Evolutionary conservation across 2,329 filamentous ascomycete genomes (phyloP).

Genomic region (Diaporthe batatas): DNA sequence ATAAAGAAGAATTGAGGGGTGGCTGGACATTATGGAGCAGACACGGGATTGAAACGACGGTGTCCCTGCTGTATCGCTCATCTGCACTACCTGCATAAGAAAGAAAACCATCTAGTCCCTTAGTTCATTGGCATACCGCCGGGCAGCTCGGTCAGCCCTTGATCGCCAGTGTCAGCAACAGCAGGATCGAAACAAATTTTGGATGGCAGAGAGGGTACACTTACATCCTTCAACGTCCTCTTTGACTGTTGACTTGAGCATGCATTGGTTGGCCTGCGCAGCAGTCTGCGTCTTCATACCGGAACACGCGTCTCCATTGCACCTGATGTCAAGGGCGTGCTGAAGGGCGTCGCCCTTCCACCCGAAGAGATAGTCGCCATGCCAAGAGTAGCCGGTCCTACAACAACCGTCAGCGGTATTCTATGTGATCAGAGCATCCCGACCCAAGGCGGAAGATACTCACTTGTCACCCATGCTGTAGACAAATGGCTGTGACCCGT

Average conservation of each 20-base stretch:
- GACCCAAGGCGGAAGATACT: fast-evolving
- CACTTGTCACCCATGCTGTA: slow-evolving; percentile 49
- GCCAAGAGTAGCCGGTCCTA: slow-evolving; percentile 53
- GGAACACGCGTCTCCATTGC: slow-evolving; percentile 51
- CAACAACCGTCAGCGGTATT: neutral
- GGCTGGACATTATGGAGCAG: too few species aligned
- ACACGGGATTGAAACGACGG: neutral
- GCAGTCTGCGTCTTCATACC: slow-evolving; percentile 47
- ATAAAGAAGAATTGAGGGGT: neutral
- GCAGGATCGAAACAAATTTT: neutral
- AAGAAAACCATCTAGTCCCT: neutral
- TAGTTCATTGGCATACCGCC: neutral
- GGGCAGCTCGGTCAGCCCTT: slow-evolving; percentile 12
- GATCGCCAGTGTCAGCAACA: neutral
- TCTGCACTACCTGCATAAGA: neutral
- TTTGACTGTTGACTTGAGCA: slow-evolving; percentile 46
- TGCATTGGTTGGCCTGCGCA: slow-evolving; percentile 51
- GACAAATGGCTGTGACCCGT: slow-evolving; percentile 49
- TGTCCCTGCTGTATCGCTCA: neutral
- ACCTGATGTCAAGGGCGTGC: slow-evolving; percentile 52
- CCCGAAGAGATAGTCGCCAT: slow-evolving; percentile 57
- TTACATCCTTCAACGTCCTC: slow-evolving; percentile 53
- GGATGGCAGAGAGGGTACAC: neutral
- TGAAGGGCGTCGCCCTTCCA: slow-evolving; percentile 58
- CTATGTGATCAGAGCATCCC: fast-evolving